Evolutionary conservation across 139 green algal species (phyloP), one percentile per base, ranked within the genome.

Genomic region (Deuterostichococcus epilithicus): DNA sequence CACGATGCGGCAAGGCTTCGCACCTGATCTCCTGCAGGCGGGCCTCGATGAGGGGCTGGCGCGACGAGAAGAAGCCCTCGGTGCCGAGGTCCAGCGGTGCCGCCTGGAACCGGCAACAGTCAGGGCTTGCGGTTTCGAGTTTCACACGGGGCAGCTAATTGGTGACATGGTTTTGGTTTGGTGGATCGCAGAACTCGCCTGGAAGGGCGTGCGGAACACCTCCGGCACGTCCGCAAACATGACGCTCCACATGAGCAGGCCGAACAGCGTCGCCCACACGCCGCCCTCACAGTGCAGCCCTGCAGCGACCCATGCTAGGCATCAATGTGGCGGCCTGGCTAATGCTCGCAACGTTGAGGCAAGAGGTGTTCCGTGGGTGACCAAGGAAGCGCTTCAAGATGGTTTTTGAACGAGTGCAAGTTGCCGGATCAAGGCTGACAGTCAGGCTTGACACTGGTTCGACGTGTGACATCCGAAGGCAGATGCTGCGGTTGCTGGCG

Each of bases 211-310:
- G 35, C 88, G 84, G 68, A 97, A 93, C 39, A 91, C 90, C 73
- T 92, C 89, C 26, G 90, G 86, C 36, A 94, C 83, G 2, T 70
- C 75, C 25, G 70, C 60, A 76, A 94, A 95, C 1, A 95, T 52
- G 25, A 86, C 81, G 38, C 89, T 82, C 87, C 89, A 96, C 75
- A 96, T 77, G 18, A 97, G 85, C 71, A 97, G 81, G 22, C 80
- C 84, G 76, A 94, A 97, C 26, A 97, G 73, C 2, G 84, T 92
- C 33, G 78, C 78, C 93, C 92, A 97, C 32, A 97, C 82, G 74
- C 91, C 89, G 13, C 86, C 86, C 77, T 97, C 93, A 39, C 68
- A 79, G 83, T 97, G 92, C 42, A 87, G 67, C 23, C 91, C 80
- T 86, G 78, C 38, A 82, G 42, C 42, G 13, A 52, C 8, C 42